These are phyloP conservation scores for Talaromyces sp. DNA, from an alignment of 2,329 filamentous ascomycete species.

Conservation along the genomic window DNA sequence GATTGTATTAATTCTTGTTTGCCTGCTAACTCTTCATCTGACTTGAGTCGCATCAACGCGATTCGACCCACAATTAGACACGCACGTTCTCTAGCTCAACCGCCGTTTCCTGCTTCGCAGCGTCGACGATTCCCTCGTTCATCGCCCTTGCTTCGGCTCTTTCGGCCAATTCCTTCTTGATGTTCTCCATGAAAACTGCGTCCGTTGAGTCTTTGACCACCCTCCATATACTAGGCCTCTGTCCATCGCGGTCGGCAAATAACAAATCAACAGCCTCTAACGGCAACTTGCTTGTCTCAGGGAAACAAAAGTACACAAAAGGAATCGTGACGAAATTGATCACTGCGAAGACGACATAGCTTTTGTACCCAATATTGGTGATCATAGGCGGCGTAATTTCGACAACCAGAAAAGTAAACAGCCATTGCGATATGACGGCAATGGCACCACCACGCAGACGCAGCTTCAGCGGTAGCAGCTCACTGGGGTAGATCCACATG, in stretches of 20 bases:
- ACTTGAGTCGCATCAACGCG: neutral
- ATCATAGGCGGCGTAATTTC: slow-evolving; percentile 50
- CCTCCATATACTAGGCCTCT: slow-evolving; percentile 8
- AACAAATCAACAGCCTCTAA: slow-evolving; percentile 46
- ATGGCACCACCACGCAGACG: slow-evolving; percentile 55
- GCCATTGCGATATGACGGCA: slow-evolving; percentile 55
- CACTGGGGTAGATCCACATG: slow-evolving; percentile 55
- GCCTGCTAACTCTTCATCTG: neutral
- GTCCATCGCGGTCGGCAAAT: slow-evolving; percentile 29
- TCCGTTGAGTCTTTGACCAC: slow-evolving; percentile 12
- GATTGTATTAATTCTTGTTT: neutral
- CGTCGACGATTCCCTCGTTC: slow-evolving; percentile 4
- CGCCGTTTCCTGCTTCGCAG: neutral
- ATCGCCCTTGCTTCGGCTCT: neutral
- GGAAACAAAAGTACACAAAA: slow-evolving; percentile 54
- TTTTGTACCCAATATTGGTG: slow-evolving; percentile 38
- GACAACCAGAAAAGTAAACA: slow-evolving; percentile 55
- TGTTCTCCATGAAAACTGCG: slow-evolving; percentile 1
- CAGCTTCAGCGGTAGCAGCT: slow-evolving; percentile 54
- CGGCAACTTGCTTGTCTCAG: slow-evolving; percentile 46
- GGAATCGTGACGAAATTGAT: slow-evolving; percentile 49
- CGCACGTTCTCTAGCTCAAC: neutral
- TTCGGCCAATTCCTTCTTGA: slow-evolving; percentile 13
- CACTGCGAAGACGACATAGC: slow-evolving; percentile 44
- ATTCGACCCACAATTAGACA: neutral